Conservation (phyloP, 2,329 filamentous ascomycete genomes). For the Hypoxylon sp. region DNA sequence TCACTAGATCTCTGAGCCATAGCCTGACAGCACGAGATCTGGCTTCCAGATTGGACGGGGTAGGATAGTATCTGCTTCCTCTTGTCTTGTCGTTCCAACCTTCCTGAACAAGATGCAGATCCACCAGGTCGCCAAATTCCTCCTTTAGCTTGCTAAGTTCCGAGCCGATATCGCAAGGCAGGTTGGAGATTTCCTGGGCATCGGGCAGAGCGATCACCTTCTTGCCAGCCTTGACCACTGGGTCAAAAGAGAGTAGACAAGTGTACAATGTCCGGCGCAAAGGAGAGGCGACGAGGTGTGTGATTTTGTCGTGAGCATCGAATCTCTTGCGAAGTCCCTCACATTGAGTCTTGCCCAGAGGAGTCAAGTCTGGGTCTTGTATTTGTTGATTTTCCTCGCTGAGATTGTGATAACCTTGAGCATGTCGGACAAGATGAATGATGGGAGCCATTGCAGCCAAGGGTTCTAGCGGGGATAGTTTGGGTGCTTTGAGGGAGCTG, state of each 20-base stretch:
- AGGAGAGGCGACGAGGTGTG: slow-evolving; percentile 82
- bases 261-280: slow-evolving; percentile 87
- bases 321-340: slow-evolving; percentile 72
- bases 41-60: slow-evolving; percentile 67
- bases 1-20: slow-evolving; percentile 67
- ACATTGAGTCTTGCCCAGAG: slow-evolving; percentile 83
- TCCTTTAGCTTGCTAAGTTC: slow-evolving; percentile 66
- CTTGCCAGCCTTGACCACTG: slow-evolving; percentile 62
- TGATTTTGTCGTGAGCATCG: slow-evolving; percentile 74
- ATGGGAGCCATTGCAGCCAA: slow-evolving; percentile 64
- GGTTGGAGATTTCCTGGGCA: slow-evolving; percentile 82
- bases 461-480: neutral
- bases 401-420: slow-evolving; percentile 87
- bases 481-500: neutral
- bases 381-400: slow-evolving; percentile 76
- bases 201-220: slow-evolving; percentile 78
- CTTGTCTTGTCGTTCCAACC: slow-evolving; percentile 80
- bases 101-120: slow-evolving; percentile 72
- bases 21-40: slow-evolving; percentile 73
- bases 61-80: slow-evolving; percentile 63
- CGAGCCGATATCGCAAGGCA: slow-evolving; percentile 83
- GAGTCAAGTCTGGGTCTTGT: slow-evolving; percentile 84
- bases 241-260: slow-evolving; percentile 77
- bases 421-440: slow-evolving; percentile 80
- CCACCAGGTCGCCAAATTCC: slow-evolving; percentile 75